Evolutionary conservation across 805 yeast genomes (phyloP), one percentile per base, ranked within the genome.

Genomic region (Nakazawaea wickerhamii): DNA sequence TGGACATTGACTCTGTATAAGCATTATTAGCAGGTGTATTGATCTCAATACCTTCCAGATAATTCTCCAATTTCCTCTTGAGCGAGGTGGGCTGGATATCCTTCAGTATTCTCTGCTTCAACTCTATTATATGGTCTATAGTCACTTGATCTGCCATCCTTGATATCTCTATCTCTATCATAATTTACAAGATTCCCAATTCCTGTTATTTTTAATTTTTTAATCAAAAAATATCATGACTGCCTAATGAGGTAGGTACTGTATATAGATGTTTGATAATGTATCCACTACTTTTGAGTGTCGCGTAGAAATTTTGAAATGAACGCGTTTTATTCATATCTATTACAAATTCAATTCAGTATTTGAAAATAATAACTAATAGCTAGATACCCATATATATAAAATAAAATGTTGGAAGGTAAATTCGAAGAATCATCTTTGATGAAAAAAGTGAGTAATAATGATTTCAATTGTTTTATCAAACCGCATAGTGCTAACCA

Each of bases 371-470:
- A 19, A 30, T 20, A 30, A 10, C 25, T 17, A 15, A 18, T 34
- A 26, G 14, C 8, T 13, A 19, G 8, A 33, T 5, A 13, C n/a
- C 19, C 25, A 37, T 21, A 37, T 11, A 27, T 11, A 26, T 18
- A 36, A 26, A 18, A 13, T 13, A 61, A 30, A 51, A 93, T 93
- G 98, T 79, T 93, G 70, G 99, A 93, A 79, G 98, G 96, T 53
- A 90, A 89, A 71, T 86, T 93, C 54, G 91, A 84, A 55, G 90
- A 89, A 71, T 96, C 98, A 42, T 75, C 90, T 45, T 76, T 89
- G 51, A 78, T 93, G 61, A 93, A 93, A 68, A 89, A 85, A 65
- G 76, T 73, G 55, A 22, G 71, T 62, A 5, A 13, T 15, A 18
- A 32, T 15, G n/a, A n/a, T n/a, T n/a, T n/a, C n/a, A n/a, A n/a